Conservation (phyloP, 2,329 filamentous ascomycete species). For the Colletotrichum orbiculare region DNA sequence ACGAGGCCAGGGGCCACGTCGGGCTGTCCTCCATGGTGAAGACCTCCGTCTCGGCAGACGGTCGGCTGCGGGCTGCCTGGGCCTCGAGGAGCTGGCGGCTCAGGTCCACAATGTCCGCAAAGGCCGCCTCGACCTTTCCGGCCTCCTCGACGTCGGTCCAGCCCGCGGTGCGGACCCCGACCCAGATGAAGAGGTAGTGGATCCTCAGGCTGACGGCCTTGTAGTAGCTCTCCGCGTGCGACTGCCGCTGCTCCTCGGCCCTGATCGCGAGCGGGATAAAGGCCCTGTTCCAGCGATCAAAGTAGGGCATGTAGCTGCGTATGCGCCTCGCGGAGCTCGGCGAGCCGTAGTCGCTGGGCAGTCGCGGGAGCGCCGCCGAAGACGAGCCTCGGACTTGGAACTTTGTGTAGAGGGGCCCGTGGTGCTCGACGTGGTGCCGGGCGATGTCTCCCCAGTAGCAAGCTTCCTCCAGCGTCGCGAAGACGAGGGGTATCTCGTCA, state of each 20-base stretch:
- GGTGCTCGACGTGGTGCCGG: constrained; percentile 19
- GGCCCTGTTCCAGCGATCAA: constrained; percentile 10
- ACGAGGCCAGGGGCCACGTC: constrained; percentile 53
- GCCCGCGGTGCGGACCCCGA: constrained; percentile 9
- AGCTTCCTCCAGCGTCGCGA: constrained; percentile 14
- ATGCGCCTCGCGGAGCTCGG: background rate
- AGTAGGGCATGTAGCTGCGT: background rate
- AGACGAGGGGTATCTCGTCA: constrained; percentile 23
- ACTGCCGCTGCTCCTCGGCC: background rate
- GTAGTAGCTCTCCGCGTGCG: background rate
- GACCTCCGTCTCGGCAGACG: background rate
- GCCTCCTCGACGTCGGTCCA: constrained; percentile 17
- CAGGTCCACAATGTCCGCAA: constrained; percentile 9
- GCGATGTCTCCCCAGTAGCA: constrained; percentile 20
- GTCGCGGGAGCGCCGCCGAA: background rate
- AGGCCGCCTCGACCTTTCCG: background rate
- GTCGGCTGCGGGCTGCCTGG: background rate
- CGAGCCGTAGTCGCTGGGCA: background rate
- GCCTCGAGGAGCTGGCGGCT: constrained; percentile 9
- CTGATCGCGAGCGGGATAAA: constrained; percentile 11
- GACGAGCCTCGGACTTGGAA: constrained; percentile 6
- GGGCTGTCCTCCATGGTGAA: constrained; percentile 20
- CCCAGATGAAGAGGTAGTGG: constrained; percentile 23
- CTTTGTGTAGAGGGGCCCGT: constrained; percentile 5
- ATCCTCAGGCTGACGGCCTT: constrained; percentile 15